Base-by-base conservation (phyloP, 768 basidiomycete genomes). In the Pleurotus sapidus region DNA sequence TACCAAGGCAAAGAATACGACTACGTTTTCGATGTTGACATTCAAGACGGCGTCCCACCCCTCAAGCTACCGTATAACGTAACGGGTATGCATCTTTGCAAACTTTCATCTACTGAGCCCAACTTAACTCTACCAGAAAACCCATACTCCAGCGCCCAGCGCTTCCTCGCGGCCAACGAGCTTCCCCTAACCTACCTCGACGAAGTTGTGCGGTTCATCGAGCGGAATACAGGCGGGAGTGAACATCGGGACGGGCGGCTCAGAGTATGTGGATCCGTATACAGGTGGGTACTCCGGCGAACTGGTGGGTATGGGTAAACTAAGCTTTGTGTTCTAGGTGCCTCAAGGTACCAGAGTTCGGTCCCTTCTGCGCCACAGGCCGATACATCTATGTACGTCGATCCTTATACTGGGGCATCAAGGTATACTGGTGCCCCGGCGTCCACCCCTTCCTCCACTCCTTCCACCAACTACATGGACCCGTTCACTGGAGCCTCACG, bases 21-120 rank as follows among this genome's bases (percentile, higher is more conserved):
- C 72, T 97, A 97, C 65, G 96, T 99, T n/a, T 98, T 98, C 65
- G 95, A 97, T 66, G 95, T 99, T 37, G 97, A 98, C 65, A 88
- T 98, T 24, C 82, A 93, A 65, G 96, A 97, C 59, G 95, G 95
- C 2, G 86, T 84, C 14, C 95, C 96, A 9, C 88, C 95, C 5
- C 77, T 98, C 61, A 98, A 98, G 67, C 79, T 99, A 18, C 96
- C 96, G 0, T 98, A 92, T 70, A 98, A 98, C 68, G 85, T 83
- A 23, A 82, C 84, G 46, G 95, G 95, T 91, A 60, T 56, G 81
- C 68, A 40, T 23, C 18, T 14, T 23, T 34, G 25, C 50, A 30
- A 20, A 18, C 17, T 61, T 18, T 56, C n/a, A 50, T 40, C 25
- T 12, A n/a, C 50, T 50, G 12, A 51, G 40, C 18, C 23, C 20